Evolutionary conservation across 805 yeast species (phyloP).

Genomic region (Candida qinlingensis): DNA sequence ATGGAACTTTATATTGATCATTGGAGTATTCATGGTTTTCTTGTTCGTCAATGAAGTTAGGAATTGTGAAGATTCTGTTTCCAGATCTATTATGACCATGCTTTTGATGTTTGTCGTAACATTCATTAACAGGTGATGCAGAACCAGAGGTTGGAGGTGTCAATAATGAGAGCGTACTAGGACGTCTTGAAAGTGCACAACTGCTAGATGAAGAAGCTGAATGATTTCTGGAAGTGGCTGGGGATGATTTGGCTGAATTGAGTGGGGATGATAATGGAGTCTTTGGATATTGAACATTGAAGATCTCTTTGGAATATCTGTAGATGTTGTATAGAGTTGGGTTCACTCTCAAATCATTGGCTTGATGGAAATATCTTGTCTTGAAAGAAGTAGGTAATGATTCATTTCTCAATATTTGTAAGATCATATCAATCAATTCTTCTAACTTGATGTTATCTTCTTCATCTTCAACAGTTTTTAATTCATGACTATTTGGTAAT

Average conservation of each 20-base stretch:
- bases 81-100: background rate
- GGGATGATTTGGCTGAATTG: conserved; percentile 6
- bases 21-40: background rate
- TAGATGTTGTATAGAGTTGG: conserved; percentile 10
- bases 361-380: conserved; percentile 37
- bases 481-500: conserved; percentile 17
- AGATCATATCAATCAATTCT: conserved; percentile 18
- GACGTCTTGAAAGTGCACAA: background rate
- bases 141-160: conserved; percentile 14
- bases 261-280: conserved; percentile 19
- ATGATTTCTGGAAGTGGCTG: conserved; percentile 3
- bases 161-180: background rate
- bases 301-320: conserved; percentile 23
- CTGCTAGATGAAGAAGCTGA: conserved; percentile 2
- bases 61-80: background rate
- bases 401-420: conserved; percentile 14
- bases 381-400: conserved; percentile 38
- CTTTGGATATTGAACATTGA: conserved; percentile 13
- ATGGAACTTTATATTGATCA: background rate
- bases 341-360: conserved; percentile 12
- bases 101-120: background rate
- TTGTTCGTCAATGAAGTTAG: background rate
- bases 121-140: conserved; percentile 11
- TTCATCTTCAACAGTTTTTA: conserved; percentile 18
- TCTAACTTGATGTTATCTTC: conserved; percentile 18